phyloP scores from a whole-genome alignment of 345 rosid genomes.

The Diplotaxis tenuifolia region DNA sequence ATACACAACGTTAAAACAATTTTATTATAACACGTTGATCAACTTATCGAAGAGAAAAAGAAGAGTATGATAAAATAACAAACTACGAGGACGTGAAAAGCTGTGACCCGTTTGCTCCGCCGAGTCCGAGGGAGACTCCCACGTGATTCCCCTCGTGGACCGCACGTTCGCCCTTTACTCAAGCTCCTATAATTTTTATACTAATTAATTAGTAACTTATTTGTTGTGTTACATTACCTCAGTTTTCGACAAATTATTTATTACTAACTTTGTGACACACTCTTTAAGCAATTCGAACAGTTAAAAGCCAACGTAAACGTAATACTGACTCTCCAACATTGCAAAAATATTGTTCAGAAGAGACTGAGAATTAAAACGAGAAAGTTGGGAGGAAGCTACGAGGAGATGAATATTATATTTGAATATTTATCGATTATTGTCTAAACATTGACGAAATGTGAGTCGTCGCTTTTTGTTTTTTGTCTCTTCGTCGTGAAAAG shows the following conservation, averaged over 20 bases:
- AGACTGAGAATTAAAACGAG: conserved; percentile 10
- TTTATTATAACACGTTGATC: neutral
- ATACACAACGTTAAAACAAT: neutral
- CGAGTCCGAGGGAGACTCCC: conserved; percentile 41
- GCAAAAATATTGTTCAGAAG: neutral
- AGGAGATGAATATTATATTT: neutral
- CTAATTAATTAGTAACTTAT: neutral
- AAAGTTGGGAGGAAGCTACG: conserved; percentile 23
- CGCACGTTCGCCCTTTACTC: conserved; percentile 35
- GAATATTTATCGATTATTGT: too few species aligned
- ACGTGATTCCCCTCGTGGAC: conserved; percentile 51
- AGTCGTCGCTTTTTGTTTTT: conserved; percentile 39
- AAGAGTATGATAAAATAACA: too few species aligned
- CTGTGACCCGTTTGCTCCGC: conserved; percentile 37
- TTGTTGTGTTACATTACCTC: neutral
- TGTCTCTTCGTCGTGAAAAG: conserved; percentile 40
- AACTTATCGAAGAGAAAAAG: too few species aligned
- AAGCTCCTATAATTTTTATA: neutral
- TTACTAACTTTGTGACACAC: neutral
- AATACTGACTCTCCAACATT: neutral
- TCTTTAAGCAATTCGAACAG: neutral
- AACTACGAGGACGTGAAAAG: conserved; percentile 39
- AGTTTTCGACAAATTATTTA: neutral
- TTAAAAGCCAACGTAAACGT: neutral
- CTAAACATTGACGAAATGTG: conserved; percentile 33